Base-by-base conservation (phyloP, 2,329 filamentous ascomycete genomes). In the Exophiala phaeomuriformis region DNA sequence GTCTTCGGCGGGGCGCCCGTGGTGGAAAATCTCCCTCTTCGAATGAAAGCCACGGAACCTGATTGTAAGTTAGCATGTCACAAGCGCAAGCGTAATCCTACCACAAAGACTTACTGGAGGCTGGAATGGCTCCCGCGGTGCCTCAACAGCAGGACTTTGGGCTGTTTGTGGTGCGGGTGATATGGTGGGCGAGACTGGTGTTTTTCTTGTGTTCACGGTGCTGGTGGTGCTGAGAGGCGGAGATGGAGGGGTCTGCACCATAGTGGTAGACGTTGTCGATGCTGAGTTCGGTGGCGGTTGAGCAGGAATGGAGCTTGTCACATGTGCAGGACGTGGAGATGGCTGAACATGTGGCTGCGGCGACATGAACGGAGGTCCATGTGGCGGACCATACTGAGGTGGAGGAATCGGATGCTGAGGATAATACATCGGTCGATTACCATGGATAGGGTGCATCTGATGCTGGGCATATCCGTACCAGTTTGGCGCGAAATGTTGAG, bases 1-100 rank as follows among this genome's bases (percentile, higher is more conserved):
- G 73, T 61, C 75, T 73, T 61, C 72, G 71, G 49, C 71, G 69
- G 9, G 74, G 71, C 46, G 72, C 71, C 63, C 75, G 72, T 10
- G 75, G 67, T 2, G 81, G 80, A 62, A 84, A 83, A 2, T 74
- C 68, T 32, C 68, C 68, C 19, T 77, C 75, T 10, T 77, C 73
- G 30, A 77, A 73, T 8, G 80, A 84, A 33, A 80, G 72, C 81
- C 81, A 84, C 7, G 81, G 81, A 19, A 84, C 68, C 75, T 78
- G 59, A 30, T 39, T 47, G 64, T 57, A 6, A 40, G 49, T 47
- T 35, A 48, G 28, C 42, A 37, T 53, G 42, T 29, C 30, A 8
- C 10, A 48, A 19, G 9, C 48, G 54, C 31, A 36, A 35, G 28
- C 41, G 8, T 36, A 7, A 27, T 12, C 37, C 31, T 19, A 4